Conservation (phyloP, 257 asterid species). For the Primulina tabacum region DNA sequence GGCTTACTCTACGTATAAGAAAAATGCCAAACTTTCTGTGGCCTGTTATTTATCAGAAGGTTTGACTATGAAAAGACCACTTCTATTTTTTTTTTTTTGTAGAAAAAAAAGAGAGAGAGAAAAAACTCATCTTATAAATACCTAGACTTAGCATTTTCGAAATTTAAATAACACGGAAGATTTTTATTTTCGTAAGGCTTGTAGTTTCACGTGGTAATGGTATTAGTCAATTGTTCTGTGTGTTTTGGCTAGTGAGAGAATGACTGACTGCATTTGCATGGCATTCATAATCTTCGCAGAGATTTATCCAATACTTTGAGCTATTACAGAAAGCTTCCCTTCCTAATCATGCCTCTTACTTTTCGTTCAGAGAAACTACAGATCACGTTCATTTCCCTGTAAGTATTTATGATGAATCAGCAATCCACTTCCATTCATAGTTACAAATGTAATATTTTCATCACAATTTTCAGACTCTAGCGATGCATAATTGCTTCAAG, state of each 20-base stretch:
- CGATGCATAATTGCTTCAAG: conserved; percentile 67
- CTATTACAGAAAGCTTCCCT: conserved; percentile 83
- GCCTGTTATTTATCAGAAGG: neutral
- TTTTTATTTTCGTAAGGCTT: neutral
- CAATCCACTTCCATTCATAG: neutral
- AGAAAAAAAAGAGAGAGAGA: neutral
- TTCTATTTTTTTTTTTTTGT: no score
- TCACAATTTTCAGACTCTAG: conserved; percentile 40
- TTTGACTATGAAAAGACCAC: neutral
- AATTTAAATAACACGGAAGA: conserved; percentile 3
- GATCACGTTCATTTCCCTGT: conserved; percentile 66
- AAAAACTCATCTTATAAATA: neutral
- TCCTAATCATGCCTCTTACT: conserved; percentile 73
- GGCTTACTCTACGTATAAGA: neutral
- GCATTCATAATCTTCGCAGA: conserved; percentile 47
- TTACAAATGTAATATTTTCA: neutral
- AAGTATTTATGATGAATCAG: conserved; percentile 29
- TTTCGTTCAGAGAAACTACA: conserved; percentile 60
- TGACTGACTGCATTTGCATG: conserved; percentile 18
- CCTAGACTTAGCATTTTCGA: neutral
- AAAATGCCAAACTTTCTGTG: conserved; percentile 7
- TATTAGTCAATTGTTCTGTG: conserved; percentile 15
- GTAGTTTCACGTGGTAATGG: neutral
- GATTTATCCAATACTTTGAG: conserved; percentile 94
- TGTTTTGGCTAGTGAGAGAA: neutral